phyloP scores from a whole-genome alignment of 116 monocot genomes.

The Papilionanthe hybrid region DNA sequence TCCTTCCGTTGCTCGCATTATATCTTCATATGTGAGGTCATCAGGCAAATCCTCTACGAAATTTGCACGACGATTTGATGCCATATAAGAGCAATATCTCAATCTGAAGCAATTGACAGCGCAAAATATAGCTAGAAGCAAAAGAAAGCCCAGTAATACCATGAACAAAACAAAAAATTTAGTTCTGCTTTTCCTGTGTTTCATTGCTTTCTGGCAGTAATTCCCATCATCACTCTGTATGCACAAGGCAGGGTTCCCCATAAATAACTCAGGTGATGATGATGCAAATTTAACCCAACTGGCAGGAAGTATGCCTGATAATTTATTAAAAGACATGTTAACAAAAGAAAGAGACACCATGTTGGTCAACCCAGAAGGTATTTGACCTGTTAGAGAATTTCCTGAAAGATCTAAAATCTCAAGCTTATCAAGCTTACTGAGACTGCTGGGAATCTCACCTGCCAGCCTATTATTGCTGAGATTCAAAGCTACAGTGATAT shows the following conservation, averaged over 20 bases:
- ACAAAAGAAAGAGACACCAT: slow-evolving; percentile 61
- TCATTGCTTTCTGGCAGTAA: background rate
- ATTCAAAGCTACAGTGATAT: slow-evolving; percentile 45
- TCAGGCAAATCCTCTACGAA: slow-evolving; percentile 44
- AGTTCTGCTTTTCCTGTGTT: slow-evolving; percentile 7
- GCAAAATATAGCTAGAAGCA: slow-evolving; percentile 28
- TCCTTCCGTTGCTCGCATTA: slow-evolving; percentile 53
- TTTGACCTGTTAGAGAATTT: slow-evolving; percentile 54
- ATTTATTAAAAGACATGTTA: slow-evolving; percentile 56
- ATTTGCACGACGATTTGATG: slow-evolving; percentile 14
- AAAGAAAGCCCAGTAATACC: slow-evolving; percentile 13
- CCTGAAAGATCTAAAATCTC: slow-evolving; percentile 64
- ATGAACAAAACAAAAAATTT: slow-evolving; percentile 8
- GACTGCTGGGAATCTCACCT: slow-evolving; percentile 42
- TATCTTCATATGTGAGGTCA: slow-evolving; percentile 58
- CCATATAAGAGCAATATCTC: slow-evolving; percentile 9
- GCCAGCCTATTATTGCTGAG: slow-evolving; percentile 46
- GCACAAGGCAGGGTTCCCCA: slow-evolving; percentile 42
- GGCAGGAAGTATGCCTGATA: slow-evolving; percentile 45
- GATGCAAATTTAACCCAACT: slow-evolving; percentile 51
- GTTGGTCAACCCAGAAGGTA: slow-evolving; percentile 42
- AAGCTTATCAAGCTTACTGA: slow-evolving; percentile 54
- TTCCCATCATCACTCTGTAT: slow-evolving; percentile 11
- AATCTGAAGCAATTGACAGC: slow-evolving; percentile 14
- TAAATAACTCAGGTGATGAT: slow-evolving; percentile 36